Evolutionary conservation across 2,329 filamentous ascomycete genomes (phyloP), one percentile per base, ranked within the genome.

Genomic region (Xylariaceae sp.): DNA sequence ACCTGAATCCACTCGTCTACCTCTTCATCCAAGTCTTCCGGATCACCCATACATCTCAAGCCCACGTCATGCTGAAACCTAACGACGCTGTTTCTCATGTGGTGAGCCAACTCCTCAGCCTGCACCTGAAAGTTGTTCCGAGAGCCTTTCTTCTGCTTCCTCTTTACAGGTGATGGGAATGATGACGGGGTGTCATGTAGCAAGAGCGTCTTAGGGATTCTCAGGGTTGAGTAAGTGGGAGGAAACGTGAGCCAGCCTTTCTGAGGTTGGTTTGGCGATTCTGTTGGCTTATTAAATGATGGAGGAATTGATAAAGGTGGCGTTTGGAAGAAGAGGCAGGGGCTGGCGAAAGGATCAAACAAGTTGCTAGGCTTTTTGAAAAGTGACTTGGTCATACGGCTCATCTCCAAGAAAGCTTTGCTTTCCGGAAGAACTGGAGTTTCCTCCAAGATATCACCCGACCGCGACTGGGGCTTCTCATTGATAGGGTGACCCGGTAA

Each of bases 331-430:
- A 85, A 79, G 1, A 85, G 71, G 48, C 73, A 72, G 0, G 83
- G 75, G 54, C 80, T 84, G 5, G 76, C 80, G 64, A 85, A 86
- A 0, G 78, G 68, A 59, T 86, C 83, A 56, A 86, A 84, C 29
- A 83, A 65, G 54, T 78, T 67, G 0, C 64, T 64, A 0, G 82
- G 80, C 0, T 58, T 61, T 9, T 60, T 58, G 62, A 86, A 86
- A n/a, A 84, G 70, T 4, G 54, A 56, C 0, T 70, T 65, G 26
- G 74, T 56, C 30, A 69, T 66, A 6, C 68, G 58, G 37, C 71
- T 67, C 22, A 80, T 56, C 37, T 67, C 54, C 13, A 69, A 10
- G 70, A 68, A 22, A 68, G 57, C 15, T n/a, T n/a, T n/a, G n/a
- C 72, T 67, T 7, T 56, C 56, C 1, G 65, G 62, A 32, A 55